Evolutionary conservation across 2,329 filamentous ascomycete genomes (phyloP).

Genomic region (Monilinia vaccinii-corymbosi): DNA sequence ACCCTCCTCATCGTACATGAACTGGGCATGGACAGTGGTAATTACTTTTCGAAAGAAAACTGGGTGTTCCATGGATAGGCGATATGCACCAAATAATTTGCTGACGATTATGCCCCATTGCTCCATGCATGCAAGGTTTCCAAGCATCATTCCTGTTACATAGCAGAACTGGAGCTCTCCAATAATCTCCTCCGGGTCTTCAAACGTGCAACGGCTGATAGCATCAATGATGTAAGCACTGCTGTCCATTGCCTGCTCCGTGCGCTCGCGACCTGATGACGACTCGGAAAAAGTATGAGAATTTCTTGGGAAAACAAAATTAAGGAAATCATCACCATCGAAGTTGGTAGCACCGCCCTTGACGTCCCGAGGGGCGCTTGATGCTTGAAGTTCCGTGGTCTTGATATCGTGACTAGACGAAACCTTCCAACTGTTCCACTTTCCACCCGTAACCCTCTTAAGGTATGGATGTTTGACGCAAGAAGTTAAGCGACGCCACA

Average conservation of each 20-base stretch:
- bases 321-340: conserved; percentile 36
- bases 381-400: not conserved
- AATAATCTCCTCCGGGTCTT: conserved; percentile 37
- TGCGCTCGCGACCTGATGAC: conserved; percentile 30
- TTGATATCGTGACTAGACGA: conserved; percentile 44
- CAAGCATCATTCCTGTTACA: conserved; percentile 46
- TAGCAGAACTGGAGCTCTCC: conserved; percentile 55
- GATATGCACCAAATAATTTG: conserved; percentile 42
- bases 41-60: conserved; percentile 39
- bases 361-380: not conserved
- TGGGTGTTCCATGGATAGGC: conserved; percentile 36
- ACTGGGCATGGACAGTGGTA: conserved; percentile 43
- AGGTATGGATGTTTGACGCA: conserved; percentile 39
- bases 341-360: conserved; percentile 29
- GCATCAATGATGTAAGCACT: conserved; percentile 38
- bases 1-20: conserved; percentile 43
- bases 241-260: conserved; percentile 39
- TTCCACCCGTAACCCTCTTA: conserved; percentile 37
- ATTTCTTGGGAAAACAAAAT: conserved; percentile 39
- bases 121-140: conserved; percentile 49
- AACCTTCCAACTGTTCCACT: conserved; percentile 40
- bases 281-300: conserved; percentile 34
- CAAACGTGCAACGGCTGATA: conserved; percentile 30
- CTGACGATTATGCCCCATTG: conserved; percentile 52
- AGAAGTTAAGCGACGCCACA: conserved; percentile 46